phyloP scores from a whole-genome alignment of 371 early-diverging fungal species.

The Phascolomyces articulosus region DNA sequence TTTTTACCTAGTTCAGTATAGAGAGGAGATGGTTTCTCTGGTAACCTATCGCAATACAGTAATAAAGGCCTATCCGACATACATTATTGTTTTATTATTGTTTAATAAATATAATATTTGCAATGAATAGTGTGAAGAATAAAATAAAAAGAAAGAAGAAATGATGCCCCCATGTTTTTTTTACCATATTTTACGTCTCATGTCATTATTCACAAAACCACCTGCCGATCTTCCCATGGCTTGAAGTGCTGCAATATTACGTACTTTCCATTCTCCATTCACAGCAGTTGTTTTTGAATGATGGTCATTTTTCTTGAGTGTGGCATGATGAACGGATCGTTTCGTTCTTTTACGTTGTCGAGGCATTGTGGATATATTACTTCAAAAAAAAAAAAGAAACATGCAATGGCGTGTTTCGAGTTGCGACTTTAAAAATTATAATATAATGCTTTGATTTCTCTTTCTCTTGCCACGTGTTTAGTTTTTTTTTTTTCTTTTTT shows the following conservation, averaged over 20 bases:
- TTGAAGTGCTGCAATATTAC: slow-evolving; percentile 48
- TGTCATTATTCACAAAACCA: slow-evolving; percentile 55
- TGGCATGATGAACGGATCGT: neutral
- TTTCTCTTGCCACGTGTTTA: neutral
- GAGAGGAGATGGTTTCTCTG: neutral
- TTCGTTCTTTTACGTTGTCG: neutral
- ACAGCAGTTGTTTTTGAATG: slow-evolving; percentile 22
- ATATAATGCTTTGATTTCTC: neutral
- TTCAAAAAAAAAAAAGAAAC: neutral
- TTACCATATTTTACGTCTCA: slow-evolving; percentile 63
- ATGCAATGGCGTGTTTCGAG: neutral
- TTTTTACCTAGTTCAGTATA: neutral
- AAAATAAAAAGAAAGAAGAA: too few species aligned
- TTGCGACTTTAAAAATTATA: neutral
- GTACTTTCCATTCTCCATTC: slow-evolving; percentile 54
- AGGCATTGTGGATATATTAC: neutral
- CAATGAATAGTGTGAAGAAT: too few species aligned
- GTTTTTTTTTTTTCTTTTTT: neutral
- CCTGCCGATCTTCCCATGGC: slow-evolving; percentile 48
- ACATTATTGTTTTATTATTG: too few species aligned
- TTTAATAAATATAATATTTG: too few species aligned
- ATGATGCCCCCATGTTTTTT: too few species aligned
- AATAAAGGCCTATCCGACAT: slow-evolving; percentile 61
- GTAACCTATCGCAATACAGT: slow-evolving; percentile 29
- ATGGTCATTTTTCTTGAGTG: neutral